Conservation (phyloP, 2,329 filamentous ascomycete genomes). For the Chalaropsis thielavioides region DNA sequence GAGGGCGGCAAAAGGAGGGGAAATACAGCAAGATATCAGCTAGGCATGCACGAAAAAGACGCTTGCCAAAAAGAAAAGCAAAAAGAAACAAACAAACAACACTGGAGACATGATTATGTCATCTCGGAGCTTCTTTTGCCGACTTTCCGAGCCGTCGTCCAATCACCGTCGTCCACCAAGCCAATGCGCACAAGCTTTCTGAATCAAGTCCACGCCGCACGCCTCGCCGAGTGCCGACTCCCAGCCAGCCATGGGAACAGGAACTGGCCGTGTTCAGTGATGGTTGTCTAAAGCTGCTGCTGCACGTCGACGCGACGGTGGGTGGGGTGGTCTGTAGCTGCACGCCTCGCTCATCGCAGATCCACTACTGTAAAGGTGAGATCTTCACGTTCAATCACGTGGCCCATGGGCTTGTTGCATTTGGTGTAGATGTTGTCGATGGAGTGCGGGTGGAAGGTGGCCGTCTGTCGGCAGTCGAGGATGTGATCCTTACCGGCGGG, state of each 20-base stretch:
- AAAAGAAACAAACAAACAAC: neutral
- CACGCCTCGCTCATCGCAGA: constrained; percentile 27
- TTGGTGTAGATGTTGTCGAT: constrained; percentile 63
- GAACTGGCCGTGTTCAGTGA: no score
- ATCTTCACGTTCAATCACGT: constrained; percentile 53
- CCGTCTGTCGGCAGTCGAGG: constrained; percentile 58
- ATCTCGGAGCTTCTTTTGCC: neutral
- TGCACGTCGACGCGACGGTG: no score
- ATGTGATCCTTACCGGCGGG: constrained; percentile 82
- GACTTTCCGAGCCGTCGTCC: neutral
- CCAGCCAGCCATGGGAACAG: no score
- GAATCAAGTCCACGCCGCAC: neutral
- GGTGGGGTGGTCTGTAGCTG: no score
- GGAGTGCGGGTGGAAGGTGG: constrained; percentile 67
- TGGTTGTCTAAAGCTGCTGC: no score
- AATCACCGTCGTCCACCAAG: neutral
- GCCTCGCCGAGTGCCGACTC: no score
- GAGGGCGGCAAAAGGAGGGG: neutral
- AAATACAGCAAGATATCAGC: neutral
- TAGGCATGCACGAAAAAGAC: neutral
- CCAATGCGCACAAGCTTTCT: neutral
- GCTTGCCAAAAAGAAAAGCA: neutral
- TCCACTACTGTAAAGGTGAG: constrained; percentile 47
- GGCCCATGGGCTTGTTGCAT: constrained; percentile 49
- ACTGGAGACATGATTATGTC: neutral